phyloP scores from a whole-genome alignment of 208 protist species.

The Trypanosoma rangeli region DNA sequence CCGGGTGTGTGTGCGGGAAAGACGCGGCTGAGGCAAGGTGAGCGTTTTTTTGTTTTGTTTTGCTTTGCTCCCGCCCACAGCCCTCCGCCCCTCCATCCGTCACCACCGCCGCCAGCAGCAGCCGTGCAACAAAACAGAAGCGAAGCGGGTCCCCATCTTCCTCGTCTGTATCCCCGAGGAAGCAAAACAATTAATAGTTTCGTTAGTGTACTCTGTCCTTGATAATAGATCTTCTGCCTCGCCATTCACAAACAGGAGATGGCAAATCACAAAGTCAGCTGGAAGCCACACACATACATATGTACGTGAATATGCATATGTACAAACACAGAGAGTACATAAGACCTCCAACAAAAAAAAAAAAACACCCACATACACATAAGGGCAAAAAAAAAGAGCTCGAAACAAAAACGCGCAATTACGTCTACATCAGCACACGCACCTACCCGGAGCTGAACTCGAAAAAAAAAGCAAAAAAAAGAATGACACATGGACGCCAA shows the following conservation, averaged over 20 bases:
- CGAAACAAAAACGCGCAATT: neutral
- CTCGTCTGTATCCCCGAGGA: neutral
- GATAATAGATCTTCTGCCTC: neutral
- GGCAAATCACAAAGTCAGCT: neutral
- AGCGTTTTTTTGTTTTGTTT: too few relatives aligned
- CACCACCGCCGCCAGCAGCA: neutral
- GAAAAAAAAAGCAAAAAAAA: neutral
- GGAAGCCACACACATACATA: neutral
- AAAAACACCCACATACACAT: slow-evolving; percentile 8
- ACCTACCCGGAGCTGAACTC: neutral
- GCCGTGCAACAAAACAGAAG: neutral
- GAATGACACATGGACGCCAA: neutral
- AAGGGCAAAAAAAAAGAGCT: slow-evolving; percentile 11
- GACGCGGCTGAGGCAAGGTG: neutral
- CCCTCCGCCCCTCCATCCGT: too few relatives aligned
- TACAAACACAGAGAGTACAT: slow-evolving; percentile 18
- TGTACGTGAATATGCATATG: neutral
- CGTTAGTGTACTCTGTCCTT: neutral
- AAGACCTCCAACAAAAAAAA: slow-evolving; percentile 8
- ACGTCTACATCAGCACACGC: neutral
- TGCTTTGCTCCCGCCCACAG: too few relatives aligned
- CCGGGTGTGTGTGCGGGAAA: neutral
- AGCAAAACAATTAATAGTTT: neutral
- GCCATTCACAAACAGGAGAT: neutral
- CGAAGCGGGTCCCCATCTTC: neutral